Evolutionary conservation across 371 early-diverging fungal species (phyloP), one percentile per base, ranked within the genome.

Genomic region (Rhizomucor pusillus): DNA sequence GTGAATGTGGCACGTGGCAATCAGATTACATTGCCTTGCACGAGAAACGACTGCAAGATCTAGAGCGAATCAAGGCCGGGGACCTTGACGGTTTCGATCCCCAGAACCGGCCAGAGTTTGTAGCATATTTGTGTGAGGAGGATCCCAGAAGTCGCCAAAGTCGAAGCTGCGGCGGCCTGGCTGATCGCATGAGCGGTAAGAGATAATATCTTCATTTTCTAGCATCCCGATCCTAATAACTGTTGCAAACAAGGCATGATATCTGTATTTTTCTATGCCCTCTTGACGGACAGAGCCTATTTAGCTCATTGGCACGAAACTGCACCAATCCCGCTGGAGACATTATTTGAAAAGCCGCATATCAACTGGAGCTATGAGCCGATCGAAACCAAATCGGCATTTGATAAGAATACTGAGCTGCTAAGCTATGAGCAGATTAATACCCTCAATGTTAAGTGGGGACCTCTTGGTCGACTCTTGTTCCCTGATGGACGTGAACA

Each of bases 1-100:
- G 67, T 7, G 66, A 66, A 43, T 78, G 79, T 45, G 79, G 79
- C n/a, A 59, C 59, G n/a, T 78, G 79, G 79, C 75, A 75, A 44
- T 46, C 62, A 12, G 40, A 61, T 9, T 78, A 73, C 41, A 61
- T 50, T 1, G 37, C 51, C n/a, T 44, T 73, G 19, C 79, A 78
- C 25, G 54, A 67, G 20, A 63, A 55, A 9, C 56, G 71, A 14
- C 57, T 75, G 41, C 53, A 61, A n/a, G 55, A 69, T 20, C 34
- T 74, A 5, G 51, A 67, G 16, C 53, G 63, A 12, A 56, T 72
- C 48, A 64, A 70, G 50, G 53, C 66, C 6, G 69, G 67, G 6
- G 56, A 54, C n/a, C 66, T 72, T 19, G 56, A 65, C 1, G 33
- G 50, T 3, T 52, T 58, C 19, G 51, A 51, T 9, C 54, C 57